These are phyloP conservation scores for Coemansia sp. DNA, from an alignment of 192 early-diverging fungal genomes.

Conservation along the genomic window DNA sequence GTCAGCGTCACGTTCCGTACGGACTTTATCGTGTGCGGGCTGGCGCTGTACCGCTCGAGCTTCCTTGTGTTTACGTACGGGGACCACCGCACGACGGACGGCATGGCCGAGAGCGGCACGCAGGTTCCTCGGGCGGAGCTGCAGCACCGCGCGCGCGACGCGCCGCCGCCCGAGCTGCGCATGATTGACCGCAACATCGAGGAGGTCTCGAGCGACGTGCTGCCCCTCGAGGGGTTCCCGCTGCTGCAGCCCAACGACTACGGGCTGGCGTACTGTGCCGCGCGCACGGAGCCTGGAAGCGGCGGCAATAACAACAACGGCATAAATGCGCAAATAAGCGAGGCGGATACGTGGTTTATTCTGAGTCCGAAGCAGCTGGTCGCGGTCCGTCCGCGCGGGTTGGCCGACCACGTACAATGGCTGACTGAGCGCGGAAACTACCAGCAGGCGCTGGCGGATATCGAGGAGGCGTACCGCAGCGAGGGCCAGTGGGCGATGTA, in stretches of 20 bases:
- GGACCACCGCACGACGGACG: slow-evolving; percentile 19
- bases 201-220: slow-evolving; percentile 83
- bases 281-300: slow-evolving; percentile 1
- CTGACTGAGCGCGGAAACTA: slow-evolving; percentile 77
- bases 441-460: slow-evolving; percentile 72
- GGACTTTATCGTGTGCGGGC: slow-evolving; percentile 74
- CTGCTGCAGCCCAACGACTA: slow-evolving; percentile 96
- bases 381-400: slow-evolving; percentile 80
- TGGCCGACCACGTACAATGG: slow-evolving; percentile 94
- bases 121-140: slow-evolving; percentile 12
- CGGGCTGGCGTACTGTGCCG: slow-evolving; percentile 64
- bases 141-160: slow-evolving; percentile 29
- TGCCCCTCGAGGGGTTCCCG: slow-evolving; percentile 81
- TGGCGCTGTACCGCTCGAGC: slow-evolving; percentile 63
- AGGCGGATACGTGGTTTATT: slow-evolving; percentile 86
- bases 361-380: slow-evolving; percentile 94
- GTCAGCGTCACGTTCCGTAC: slow-evolving; percentile 57
- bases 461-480: slow-evolving; percentile 56
- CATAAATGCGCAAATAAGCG: neutral
- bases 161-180: slow-evolving; percentile 85
- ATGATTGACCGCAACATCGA: slow-evolving; percentile 80
- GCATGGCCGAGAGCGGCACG: slow-evolving; percentile 2
- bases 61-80: slow-evolving; percentile 51
- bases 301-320: neutral
- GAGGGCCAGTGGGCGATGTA: slow-evolving; percentile 54